A percentile compares a stretch with the other conserved stretches of the same genome.
phyloP scores from a whole-genome alignment of 805 yeast species.

The Ogataea degrootiae region DNA sequence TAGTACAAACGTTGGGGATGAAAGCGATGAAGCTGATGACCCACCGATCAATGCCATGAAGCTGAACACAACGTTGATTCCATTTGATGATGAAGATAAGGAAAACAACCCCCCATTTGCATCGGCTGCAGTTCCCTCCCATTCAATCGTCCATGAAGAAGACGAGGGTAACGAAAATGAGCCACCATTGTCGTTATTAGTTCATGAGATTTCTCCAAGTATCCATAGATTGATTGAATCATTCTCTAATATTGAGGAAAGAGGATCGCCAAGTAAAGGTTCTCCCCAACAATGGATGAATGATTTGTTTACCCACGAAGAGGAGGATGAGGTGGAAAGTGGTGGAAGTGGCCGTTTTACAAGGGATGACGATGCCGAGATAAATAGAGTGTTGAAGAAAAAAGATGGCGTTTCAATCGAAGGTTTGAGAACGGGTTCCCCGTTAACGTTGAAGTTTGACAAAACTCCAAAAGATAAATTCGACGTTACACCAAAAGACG shows the following conservation, averaged over 20 bases:
- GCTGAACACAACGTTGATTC: conserved; percentile 49
- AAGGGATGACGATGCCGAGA: conserved; percentile 21
- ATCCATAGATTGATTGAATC: conserved; percentile 30
- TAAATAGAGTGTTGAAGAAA: conserved; percentile 16
- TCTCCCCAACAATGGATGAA: conserved; percentile 27
- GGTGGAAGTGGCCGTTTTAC: conserved; percentile 6
- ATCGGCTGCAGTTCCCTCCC: neutral
- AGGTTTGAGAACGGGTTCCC: conserved; percentile 11
- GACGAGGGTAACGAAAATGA: conserved; percentile 1
- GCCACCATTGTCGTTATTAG: conserved; percentile 19
- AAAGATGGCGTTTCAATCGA: neutral
- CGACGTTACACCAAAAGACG: conserved; percentile 20
- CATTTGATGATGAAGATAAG: conserved; percentile 39
- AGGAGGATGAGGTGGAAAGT: conserved; percentile 18
- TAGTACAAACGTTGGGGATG: conserved; percentile 1
- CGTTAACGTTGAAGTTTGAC: conserved; percentile 19
- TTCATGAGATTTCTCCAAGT: conserved; percentile 30
- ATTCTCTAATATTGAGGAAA: conserved; percentile 21
- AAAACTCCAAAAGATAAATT: conserved; percentile 27
- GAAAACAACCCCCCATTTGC: conserved; percentile 23
- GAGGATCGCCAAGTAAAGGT: conserved; percentile 24
- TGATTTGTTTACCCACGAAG: conserved; percentile 26
- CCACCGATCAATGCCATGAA: conserved; percentile 43
- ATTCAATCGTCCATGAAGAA: conserved; percentile 1
- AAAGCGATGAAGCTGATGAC: conserved; percentile 30